phyloP scores from a whole-genome alignment of 2,329 filamentous ascomycete species.

The Fusarium haematococcum region DNA sequence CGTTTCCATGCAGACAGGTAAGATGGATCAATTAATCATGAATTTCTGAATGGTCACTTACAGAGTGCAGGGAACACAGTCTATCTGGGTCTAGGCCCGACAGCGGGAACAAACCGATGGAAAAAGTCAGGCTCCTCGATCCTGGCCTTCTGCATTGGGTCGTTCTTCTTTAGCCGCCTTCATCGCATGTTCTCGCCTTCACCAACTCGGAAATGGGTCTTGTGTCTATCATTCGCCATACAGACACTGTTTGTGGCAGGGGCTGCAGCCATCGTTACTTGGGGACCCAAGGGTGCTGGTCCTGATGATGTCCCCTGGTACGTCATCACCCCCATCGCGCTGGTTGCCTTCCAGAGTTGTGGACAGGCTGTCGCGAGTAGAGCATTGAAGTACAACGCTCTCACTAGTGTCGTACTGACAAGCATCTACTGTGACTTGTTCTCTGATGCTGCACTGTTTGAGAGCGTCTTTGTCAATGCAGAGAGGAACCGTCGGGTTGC shows the following conservation, averaged over 20 bases:
- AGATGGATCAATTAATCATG: conserved; percentile 25
- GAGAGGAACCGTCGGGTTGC: conserved; percentile 64
- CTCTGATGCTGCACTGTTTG: conserved; percentile 68
- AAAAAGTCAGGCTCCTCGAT: conserved; percentile 71
- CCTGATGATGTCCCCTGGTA: conserved; percentile 65
- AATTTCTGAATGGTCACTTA: neutral
- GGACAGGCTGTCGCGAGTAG: conserved; percentile 83
- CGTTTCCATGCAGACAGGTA: conserved; percentile 85
- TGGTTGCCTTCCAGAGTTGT: conserved; percentile 81
- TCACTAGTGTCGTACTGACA: conserved; percentile 84
- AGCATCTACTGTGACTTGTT: conserved; percentile 87
- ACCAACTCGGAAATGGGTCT: conserved; percentile 72
- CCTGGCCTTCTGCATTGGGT: conserved; percentile 76
- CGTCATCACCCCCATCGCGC: conserved; percentile 73
- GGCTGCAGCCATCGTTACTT: conserved; percentile 66
- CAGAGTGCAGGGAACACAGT: conserved; percentile 74
- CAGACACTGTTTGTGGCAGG: conserved; percentile 63
- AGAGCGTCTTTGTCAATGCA: conserved; percentile 51
- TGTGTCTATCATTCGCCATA: conserved; percentile 67
- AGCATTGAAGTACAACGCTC: conserved; percentile 74
- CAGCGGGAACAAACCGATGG: conserved; percentile 61
- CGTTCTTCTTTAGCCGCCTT: conserved; percentile 76
- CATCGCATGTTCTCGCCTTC: conserved; percentile 65
- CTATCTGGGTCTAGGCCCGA: conserved; percentile 81
- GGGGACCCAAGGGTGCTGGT: conserved; percentile 54